A percentile compares a stretch with the other conserved stretches of the same genome.
Evolutionary conservation across 208 protist genomes (phyloP).

Genomic region (Crithidia sp.): DNA sequence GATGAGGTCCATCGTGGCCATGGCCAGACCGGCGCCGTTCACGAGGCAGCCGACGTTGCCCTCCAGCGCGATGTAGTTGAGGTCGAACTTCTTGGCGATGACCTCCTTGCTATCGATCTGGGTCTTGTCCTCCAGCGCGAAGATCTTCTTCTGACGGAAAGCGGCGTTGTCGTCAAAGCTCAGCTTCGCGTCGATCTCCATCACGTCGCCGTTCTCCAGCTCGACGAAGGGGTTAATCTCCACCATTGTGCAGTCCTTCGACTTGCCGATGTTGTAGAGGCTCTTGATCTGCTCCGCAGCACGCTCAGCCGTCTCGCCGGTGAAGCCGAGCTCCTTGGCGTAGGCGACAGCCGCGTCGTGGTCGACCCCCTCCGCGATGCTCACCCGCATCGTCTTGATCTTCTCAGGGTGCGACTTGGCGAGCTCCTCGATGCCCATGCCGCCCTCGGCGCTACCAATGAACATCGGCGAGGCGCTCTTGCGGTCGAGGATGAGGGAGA

Average conservation of each 20-base stretch:
- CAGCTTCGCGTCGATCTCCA: constrained; percentile 99
- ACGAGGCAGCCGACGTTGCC: constrained; percentile 98
- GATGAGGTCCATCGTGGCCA: constrained; percentile 99
- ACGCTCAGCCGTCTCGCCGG: constrained; percentile 66
- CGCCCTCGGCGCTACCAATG: constrained; percentile 95
- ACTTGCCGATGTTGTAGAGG: constrained; percentile 98
- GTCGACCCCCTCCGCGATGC: constrained; percentile 94
- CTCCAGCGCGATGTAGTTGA: constrained; percentile 99
- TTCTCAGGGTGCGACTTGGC: constrained; percentile 94
- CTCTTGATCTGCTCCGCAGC: constrained; percentile 94
- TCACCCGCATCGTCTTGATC: constrained; percentile 95
- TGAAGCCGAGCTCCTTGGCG: constrained; percentile 93
- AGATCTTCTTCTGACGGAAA: constrained; percentile 98
- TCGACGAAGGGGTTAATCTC: constrained; percentile 99
- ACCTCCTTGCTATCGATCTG: constrained; percentile 97
- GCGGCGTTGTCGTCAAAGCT: constrained; percentile 99
- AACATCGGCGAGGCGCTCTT: constrained; percentile 91
- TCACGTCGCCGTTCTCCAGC: constrained; percentile 94
- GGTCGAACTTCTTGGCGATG: constrained; percentile 94
- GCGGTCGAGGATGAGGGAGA: constrained; percentile 98
- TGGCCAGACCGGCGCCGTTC: constrained; percentile 99
- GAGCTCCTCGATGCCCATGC: constrained; percentile 99
- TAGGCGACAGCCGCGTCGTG: constrained; percentile 81
- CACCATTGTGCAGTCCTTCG: constrained; percentile 97
- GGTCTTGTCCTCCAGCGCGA: constrained; percentile 93